Conservation (phyloP, 768 basidiomycete species). For the Termitomyces eurrhizus region DNA sequence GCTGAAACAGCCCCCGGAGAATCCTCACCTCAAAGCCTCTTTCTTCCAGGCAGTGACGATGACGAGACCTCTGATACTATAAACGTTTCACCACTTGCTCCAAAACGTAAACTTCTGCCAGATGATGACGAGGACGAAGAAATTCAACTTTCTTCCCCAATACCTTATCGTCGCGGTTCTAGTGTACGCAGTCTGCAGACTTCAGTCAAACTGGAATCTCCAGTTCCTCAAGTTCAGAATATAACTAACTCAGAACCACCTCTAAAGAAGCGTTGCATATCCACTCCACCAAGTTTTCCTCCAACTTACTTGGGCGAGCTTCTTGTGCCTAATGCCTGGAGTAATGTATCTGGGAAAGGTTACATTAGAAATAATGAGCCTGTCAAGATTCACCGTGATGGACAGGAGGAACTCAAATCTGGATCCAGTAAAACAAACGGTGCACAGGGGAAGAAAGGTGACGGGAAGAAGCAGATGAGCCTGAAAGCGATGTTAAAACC, state of each 20-base stretch:
- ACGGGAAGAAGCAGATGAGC: conserved; percentile 61
- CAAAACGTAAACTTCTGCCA: conserved; percentile 17
- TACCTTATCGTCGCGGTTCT: conserved; percentile 32
- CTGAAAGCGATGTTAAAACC: conserved; percentile 65
- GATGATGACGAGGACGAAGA: conserved; percentile 14
- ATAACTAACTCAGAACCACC: conserved; percentile 25
- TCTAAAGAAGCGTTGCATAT: conserved; percentile 51
- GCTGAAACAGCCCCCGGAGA: conserved; percentile 12
- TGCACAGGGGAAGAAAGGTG: conserved; percentile 31
- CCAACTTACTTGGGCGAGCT: conserved; percentile 64
- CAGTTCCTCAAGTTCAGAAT: conserved; percentile 11
- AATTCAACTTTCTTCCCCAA: conserved; percentile 20
- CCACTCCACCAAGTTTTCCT: conserved; percentile 17
- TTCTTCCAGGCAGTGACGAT: conserved; percentile 33
- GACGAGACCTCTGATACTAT: conserved; percentile 17
- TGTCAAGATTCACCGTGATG: conserved; percentile 55
- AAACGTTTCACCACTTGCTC: conserved; percentile 5
- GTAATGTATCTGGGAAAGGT: conserved; percentile 68
- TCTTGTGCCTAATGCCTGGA: conserved; percentile 72
- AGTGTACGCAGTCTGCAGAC: conserved; percentile 36
- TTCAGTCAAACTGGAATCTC: conserved; percentile 4
- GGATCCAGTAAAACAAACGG: conserved; percentile 21
- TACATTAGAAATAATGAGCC: conserved; percentile 66
- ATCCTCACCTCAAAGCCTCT: conserved; percentile 24
- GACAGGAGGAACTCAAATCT: conserved; percentile 28